These are phyloP conservation scores for Crithidia mellificae DNA, from an alignment of 208 protist genomes.

Conservation along the genomic window DNA sequence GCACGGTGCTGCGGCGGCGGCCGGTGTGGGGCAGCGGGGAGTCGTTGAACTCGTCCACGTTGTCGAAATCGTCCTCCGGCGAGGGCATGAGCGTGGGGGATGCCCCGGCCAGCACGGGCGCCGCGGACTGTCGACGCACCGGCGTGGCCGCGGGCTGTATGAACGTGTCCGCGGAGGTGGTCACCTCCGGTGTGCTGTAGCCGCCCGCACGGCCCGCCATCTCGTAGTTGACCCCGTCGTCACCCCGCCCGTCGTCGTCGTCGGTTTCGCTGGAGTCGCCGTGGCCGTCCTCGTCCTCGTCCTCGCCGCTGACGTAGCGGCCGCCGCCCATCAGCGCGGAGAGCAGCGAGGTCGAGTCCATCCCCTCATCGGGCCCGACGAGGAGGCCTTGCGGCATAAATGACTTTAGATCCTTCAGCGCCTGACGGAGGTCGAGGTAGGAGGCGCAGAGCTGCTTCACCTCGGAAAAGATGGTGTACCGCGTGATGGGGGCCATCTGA, in stretches of 20 bases:
- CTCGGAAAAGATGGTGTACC: constrained; percentile 25
- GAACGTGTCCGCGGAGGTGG: constrained; percentile 4
- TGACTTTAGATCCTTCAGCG: constrained; percentile 48
- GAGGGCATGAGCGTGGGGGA: not conserved
- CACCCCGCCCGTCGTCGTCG: constrained; percentile 4
- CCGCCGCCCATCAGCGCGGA: constrained; percentile 16
- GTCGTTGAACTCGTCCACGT: not conserved
- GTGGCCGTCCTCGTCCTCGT: not conserved
- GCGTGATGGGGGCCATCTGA: constrained; percentile 7
- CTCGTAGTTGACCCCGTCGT: not conserved
- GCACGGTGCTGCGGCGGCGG: not conserved
- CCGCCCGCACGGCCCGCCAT: constrained; percentile 6
- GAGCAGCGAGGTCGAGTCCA: constrained; percentile 7
- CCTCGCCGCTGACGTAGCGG: not conserved
- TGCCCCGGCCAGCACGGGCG: not conserved
- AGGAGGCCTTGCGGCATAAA: constrained; percentile 57
- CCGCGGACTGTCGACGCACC: not conserved
- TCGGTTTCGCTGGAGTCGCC: not conserved
- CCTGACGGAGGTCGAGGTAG: constrained; percentile 44
- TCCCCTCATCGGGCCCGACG: not conserved
- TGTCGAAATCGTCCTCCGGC: not conserved
- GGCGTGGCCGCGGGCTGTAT: not conserved
- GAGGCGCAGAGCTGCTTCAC: constrained; percentile 37
- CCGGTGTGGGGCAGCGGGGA: not conserved
- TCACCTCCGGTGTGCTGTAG: constrained; percentile 10